These are phyloP conservation scores for Aphanomyces stellatus DNA, from an alignment of 352 stramenopile species.

Conservation along the genomic window DNA sequence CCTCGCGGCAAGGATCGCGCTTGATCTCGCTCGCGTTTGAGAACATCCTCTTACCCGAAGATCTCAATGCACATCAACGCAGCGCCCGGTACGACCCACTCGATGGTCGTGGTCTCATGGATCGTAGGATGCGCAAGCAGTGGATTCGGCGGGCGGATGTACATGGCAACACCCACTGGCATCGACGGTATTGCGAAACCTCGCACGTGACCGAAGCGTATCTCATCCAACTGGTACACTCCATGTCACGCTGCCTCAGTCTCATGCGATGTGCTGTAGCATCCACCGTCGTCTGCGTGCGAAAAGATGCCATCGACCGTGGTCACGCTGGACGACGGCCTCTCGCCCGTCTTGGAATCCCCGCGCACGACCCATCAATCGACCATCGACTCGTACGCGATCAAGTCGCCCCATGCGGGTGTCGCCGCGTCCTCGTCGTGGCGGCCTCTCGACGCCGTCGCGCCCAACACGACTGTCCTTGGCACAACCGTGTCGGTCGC, in stretches of 20 bases:
- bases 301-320: too few relatives aligned
- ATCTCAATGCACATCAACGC: slow-evolving; percentile 14
- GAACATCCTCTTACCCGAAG: slow-evolving; percentile 14
- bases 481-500: slow-evolving; percentile 44
- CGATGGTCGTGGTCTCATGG: background rate
- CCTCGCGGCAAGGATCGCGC: slow-evolving; percentile 7
- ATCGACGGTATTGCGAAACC: slow-evolving; percentile 22
- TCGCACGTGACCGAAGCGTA: background rate
- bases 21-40: slow-evolving; percentile 1
- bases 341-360: background rate
- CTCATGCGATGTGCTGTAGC: too few relatives aligned
- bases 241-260: background rate
- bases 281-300: too few relatives aligned
- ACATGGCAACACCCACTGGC: slow-evolving; percentile 67
- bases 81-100: slow-evolving; percentile 8
- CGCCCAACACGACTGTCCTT: slow-evolving; percentile 26
- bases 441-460: background rate
- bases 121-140: slow-evolving; percentile 53
- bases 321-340: too few relatives aligned
- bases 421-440: slow-evolving; percentile 22
- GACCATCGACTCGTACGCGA: background rate
- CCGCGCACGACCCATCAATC: background rate
- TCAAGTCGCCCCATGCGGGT: background rate
- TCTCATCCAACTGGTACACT: background rate
- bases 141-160: slow-evolving; percentile 58